These are phyloP conservation scores for Nemania sp. DNA, from an alignment of 2,329 filamentous ascomycete species.

Conservation along the genomic window DNA sequence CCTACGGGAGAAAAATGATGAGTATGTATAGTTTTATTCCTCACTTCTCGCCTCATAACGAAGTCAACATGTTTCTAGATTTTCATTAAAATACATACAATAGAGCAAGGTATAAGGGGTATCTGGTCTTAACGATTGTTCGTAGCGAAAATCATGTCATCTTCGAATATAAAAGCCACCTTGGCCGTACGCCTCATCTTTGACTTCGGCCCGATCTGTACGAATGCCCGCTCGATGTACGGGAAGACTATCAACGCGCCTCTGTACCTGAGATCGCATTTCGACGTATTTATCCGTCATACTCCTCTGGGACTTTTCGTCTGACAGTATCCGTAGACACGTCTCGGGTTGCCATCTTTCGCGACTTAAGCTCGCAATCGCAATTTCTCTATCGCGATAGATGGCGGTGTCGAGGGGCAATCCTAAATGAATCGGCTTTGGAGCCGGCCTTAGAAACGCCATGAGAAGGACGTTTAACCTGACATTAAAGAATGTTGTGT, in stretches of 20 bases:
- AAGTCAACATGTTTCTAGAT: too few relatives aligned
- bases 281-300: slow-evolving; percentile 61
- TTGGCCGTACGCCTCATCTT: slow-evolving; percentile 62
- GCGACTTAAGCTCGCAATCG: slow-evolving; percentile 61
- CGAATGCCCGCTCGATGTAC: slow-evolving; percentile 70
- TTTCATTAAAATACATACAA: not conserved
- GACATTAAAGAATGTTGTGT: slow-evolving; percentile 54
- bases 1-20: not conserved
- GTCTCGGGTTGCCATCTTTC: slow-evolving; percentile 59
- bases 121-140: not conserved
- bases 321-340: slow-evolving; percentile 55
- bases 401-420: slow-evolving; percentile 49
- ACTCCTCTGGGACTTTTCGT: slow-evolving; percentile 57
- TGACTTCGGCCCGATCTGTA: slow-evolving; percentile 59
- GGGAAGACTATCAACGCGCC: slow-evolving; percentile 68
- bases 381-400: slow-evolving; percentile 56
- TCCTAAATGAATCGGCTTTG: slow-evolving; percentile 29
- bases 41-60: too few relatives aligned
- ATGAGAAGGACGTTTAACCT: slow-evolving; percentile 68
- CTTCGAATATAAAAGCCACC: slow-evolving; percentile 63
- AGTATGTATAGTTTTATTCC: not conserved
- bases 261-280: slow-evolving; percentile 63
- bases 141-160: slow-evolving; percentile 37
- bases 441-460: slow-evolving; percentile 66
- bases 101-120: not conserved